Base-by-base conservation (phyloP, 305 asterid species). In the Nicotiana rustica region DNA sequence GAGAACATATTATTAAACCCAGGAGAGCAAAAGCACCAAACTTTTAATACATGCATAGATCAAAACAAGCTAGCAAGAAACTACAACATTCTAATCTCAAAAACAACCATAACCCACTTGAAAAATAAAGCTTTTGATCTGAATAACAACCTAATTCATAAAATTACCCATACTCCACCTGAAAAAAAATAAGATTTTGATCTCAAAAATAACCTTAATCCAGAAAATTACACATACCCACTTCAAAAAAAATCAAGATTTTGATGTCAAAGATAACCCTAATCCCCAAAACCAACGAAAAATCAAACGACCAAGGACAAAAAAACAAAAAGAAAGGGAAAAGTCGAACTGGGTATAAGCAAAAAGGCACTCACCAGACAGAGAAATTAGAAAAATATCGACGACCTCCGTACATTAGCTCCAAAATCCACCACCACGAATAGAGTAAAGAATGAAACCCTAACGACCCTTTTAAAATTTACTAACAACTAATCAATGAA, bases 391-490 rank as follows among this genome's bases (percentile, higher is more conserved):
- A 73, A 83, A 71, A 85, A 86, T 92, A 90, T 88, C 93, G 87
- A 83, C 19, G 56, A 67, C 38, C 8, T 49, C 33, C 65, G 38
- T 52, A 29, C 75, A 52, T 12, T 3, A 77, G 33, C 80, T 60
- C 69, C 82, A 70, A 78, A 41, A 80, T 86, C 87, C 90, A 82
- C 73, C 29, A n/a, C 82, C 67, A 85, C 70, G 78, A 56, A 83
- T n/a, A 79, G 79, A 82, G 62, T 68, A 77, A 66, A 82, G 80
- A 82, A 68, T 85, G 87, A 88, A 92, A 88, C 96, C 96, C 93
- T 89, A 93, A 83, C 76, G 87, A 83, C 71, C 81, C 78, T 80
- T 85, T 84, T 89, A 84, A 85, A 85, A 89, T 55, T 41, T 56
- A 57, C 56, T 21, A 81, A 83, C 84, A 82, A 82, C 79, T 52